Evolutionary conservation across 2,329 filamentous ascomycete species (phyloP), one percentile per base, ranked within the genome.

Genomic region (Sporothrix curviconia): DNA sequence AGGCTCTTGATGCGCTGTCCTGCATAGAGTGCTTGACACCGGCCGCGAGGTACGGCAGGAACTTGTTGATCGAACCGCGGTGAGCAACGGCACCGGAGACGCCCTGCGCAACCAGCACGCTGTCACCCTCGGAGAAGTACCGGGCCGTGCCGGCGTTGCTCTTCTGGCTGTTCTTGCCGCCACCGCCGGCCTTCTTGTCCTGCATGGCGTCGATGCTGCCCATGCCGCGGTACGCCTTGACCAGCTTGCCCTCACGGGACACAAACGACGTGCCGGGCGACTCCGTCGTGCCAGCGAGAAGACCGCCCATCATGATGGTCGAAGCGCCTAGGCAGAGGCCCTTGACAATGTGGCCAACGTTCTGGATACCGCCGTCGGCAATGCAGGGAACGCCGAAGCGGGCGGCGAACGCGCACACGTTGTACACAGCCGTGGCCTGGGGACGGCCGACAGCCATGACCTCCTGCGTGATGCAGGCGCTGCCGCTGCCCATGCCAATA

Each of bases 161-260:
- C 76, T 86, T 83, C 72, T 87, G 85, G 73, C 79, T 83, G 70
- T 91, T 83, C 72, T 84, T 88, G 67, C 78, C 76, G 64, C 86
- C 87, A 59, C 74, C 80, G 56, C 89, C 90, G 11, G 92, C 91
- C 81, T 96, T 96, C 84, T 94, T 96, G 77, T 97, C 92, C 77
- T 97, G 92, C 94, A 99, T 99, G 65, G 94, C 94, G 68, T 96
- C 94, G 70, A 99, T 99, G 74, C 87, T 92, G 65, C 94, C 94
- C 94, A 99, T 99, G 60, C 94, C 94, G 74, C 94, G 89, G 81
- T 99, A 99, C 40, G 94, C 92, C 82, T 99, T 99, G 74, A 99
- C 92, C 56, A 99, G 86, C 81, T 97, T 95, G 64, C 94, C 94
- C 75, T 97, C 92, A 60, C 89, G 87, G 69, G 90, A 95, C 66